Evolutionary conservation across 176 grass and related monocot genomes (phyloP).

Genomic region (Ananas comosus): DNA sequence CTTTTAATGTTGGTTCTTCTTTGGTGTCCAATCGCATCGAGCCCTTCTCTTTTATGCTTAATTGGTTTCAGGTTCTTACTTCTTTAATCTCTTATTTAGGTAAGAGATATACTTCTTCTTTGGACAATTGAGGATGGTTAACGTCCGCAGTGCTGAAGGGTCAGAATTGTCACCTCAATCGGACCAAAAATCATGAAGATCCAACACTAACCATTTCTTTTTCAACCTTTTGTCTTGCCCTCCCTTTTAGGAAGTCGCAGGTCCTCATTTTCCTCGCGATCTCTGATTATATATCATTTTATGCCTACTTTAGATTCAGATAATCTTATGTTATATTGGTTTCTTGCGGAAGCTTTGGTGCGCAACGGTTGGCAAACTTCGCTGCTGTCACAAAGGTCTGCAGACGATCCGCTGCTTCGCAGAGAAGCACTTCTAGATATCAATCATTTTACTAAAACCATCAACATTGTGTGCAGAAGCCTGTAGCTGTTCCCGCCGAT

Average conservation of each 20-base stretch:
- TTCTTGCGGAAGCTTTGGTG: conserved; percentile 45
- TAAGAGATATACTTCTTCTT: too few species aligned
- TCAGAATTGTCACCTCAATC: not conserved
- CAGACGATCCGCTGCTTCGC: not conserved
- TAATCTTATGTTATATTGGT: not conserved
- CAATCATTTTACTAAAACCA: not conserved
- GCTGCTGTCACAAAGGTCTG: conserved; percentile 40
- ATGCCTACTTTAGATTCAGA: not conserved
- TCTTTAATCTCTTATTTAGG: too few species aligned
- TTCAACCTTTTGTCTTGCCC: not conserved
- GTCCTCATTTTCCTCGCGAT: not conserved
- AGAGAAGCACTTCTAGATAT: not conserved
- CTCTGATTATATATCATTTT: not conserved
- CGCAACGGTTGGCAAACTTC: conserved; percentile 39
- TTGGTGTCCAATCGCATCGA: not conserved
- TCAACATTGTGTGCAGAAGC: conserved; percentile 19
- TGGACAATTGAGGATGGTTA: conserved; percentile 39
- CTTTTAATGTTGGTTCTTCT: not conserved
- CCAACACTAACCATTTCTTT: conserved; percentile 3
- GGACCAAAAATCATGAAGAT: not conserved
- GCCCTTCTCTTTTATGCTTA: not conserved
- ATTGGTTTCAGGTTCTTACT: too few species aligned
- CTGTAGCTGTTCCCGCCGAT: conserved; percentile 13
- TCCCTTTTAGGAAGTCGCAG: conserved; percentile 38
- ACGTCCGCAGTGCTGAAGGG: conserved; percentile 31